A percentile compares a stretch with the other conserved stretches of the same genome.
phyloP scores from a whole-genome alignment of 2,329 filamentous ascomycete genomes.

The Lachnellula occidentalis region DNA sequence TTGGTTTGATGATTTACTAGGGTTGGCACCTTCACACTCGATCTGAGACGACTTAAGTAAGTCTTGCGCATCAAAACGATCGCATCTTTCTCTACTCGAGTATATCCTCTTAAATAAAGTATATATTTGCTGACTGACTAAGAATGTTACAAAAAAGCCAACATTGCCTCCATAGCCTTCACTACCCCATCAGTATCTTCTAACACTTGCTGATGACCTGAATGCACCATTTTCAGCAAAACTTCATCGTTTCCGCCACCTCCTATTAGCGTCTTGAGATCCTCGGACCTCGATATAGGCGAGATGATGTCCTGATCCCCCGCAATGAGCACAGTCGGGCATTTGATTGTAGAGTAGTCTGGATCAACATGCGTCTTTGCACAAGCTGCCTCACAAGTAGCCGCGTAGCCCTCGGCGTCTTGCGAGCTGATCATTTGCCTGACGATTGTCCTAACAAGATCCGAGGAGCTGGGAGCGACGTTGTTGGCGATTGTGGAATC shows the following conservation, averaged over 20 bases:
- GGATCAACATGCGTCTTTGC: conserved; percentile 29
- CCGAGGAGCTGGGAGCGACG: conserved; percentile 25
- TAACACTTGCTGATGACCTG: conserved; percentile 63
- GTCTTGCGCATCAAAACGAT: no score
- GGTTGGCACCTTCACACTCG: conserved; percentile 17
- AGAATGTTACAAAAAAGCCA: not conserved
- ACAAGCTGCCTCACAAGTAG: conserved; percentile 30
- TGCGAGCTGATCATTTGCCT: conserved; percentile 29
- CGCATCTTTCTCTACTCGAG: no score
- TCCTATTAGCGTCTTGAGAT: conserved; percentile 26
- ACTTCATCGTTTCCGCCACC: conserved; percentile 45
- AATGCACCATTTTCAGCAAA: conserved; percentile 54
- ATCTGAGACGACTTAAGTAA: conserved; percentile 4
- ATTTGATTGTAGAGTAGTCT: conserved; percentile 29
- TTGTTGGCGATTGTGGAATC: conserved; percentile 29
- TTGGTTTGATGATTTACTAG: conserved; percentile 19
- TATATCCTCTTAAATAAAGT: no score
- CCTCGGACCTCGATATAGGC: conserved; percentile 25
- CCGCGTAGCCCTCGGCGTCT: conserved; percentile 31
- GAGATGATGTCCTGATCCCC: conserved; percentile 32
- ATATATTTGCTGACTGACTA: not conserved
- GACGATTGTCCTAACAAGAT: conserved; percentile 22
- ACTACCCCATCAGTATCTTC: conserved; percentile 57
- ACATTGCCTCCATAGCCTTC: conserved; percentile 22
- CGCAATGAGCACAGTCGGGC: conserved; percentile 29